Evolutionary conservation across 2,329 filamentous ascomycete species (phyloP).

Genomic region (Emergomyces pasteurianus): DNA sequence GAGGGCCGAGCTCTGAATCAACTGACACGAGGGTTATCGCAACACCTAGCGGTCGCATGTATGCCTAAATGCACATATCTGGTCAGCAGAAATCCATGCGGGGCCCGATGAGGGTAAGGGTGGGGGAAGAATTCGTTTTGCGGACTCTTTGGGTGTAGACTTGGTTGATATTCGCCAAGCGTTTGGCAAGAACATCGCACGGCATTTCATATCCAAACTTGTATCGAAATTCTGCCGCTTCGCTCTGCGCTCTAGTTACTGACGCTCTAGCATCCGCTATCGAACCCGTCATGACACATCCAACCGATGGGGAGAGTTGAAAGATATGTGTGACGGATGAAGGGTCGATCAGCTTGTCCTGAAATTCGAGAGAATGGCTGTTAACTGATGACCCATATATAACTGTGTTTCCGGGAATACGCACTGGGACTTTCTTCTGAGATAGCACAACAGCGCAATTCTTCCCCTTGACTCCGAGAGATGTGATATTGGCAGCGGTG

Average conservation of each 20-base stretch:
- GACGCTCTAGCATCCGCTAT: conserved; percentile 94
- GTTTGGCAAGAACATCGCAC: conserved; percentile 89
- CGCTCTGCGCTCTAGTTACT: conserved; percentile 81
- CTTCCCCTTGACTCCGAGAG: conserved; percentile 89
- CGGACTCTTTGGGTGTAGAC: conserved; percentile 93
- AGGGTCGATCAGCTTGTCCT: conserved; percentile 99
- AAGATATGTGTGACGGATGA: conserved; percentile 96
- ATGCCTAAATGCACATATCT: conserved; percentile 48
- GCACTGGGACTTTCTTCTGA: conserved; percentile 98
- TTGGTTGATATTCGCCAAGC: conserved; percentile 97
- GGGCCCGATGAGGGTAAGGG: not conserved
- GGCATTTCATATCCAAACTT: conserved; percentile 99
- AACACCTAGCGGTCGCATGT: conserved; percentile 95
- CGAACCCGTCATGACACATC: conserved; percentile 96
- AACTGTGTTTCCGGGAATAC: conserved; percentile 25
- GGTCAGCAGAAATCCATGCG: conserved; percentile 2
- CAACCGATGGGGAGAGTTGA: conserved; percentile 88
- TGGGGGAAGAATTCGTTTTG: not conserved
- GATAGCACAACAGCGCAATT: conserved; percentile 93
- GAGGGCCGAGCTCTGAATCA: conserved; percentile 82
- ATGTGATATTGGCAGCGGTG: conserved; percentile 98
- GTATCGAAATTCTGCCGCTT: conserved; percentile 96
- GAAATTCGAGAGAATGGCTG: conserved; percentile 2
- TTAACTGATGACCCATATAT: not conserved
- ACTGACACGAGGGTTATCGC: conserved; percentile 90